Evolutionary conservation across 768 basidiomycete species (phyloP).

Genomic region (Pleurotus platypus): DNA sequence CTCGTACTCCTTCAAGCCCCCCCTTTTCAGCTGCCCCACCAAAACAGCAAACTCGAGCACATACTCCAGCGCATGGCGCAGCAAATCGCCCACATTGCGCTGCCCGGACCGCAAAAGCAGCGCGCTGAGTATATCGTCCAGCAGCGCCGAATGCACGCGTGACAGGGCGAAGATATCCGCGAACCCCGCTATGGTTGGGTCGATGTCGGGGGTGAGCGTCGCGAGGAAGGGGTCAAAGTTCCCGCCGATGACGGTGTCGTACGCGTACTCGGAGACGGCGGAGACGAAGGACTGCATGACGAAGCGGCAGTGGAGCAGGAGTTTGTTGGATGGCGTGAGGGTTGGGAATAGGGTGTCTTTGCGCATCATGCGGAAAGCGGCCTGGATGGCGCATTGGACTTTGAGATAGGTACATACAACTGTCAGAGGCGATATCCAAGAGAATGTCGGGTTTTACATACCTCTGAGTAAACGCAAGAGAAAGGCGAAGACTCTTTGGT

Average conservation of each 20-base stretch:
- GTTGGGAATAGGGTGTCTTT: conserved; percentile 55
- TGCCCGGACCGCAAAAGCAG: conserved; percentile 73
- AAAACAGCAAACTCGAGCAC: conserved; percentile 67
- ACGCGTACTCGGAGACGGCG: conserved; percentile 66
- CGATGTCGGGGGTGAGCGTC: conserved; percentile 24
- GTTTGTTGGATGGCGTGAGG: conserved; percentile 43
- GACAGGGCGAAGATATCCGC: conserved; percentile 75
- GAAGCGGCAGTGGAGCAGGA: conserved; percentile 71
- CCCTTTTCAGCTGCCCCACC: conserved; percentile 55
- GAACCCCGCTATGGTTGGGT: conserved; percentile 29
- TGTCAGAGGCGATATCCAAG: not conserved
- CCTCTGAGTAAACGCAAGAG: conserved; percentile 79
- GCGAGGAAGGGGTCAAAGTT: conserved; percentile 71
- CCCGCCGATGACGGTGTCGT: conserved; percentile 77
- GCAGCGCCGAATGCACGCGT: conserved; percentile 57
- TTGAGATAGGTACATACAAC: conserved; percentile 26
- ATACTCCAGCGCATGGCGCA: conserved; percentile 59
- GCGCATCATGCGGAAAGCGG: conserved; percentile 63
- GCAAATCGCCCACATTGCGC: conserved; percentile 57
- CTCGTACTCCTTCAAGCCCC: conserved; percentile 57
- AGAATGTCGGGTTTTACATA: conserved; percentile 21
- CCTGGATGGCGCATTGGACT: conserved; percentile 64
- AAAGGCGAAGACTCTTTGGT: conserved; percentile 80
- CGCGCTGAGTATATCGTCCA: conserved; percentile 75
- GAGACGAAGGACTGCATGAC: conserved; percentile 67